phyloP scores from a whole-genome alignment of 164 flowering plant species.

The Umbellularia californica region DNA sequence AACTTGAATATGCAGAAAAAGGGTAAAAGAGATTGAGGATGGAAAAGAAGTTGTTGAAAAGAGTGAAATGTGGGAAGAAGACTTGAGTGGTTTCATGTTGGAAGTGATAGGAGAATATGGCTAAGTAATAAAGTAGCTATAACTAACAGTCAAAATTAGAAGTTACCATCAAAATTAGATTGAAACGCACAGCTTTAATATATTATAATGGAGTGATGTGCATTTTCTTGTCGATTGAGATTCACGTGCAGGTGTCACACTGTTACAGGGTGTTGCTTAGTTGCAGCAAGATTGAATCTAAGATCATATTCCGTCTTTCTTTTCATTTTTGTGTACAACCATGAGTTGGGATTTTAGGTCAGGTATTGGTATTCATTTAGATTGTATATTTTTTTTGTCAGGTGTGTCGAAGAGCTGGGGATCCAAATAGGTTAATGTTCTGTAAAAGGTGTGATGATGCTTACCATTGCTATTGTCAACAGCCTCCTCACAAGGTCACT shows the following conservation, averaged over 20 bases:
- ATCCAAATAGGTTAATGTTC: conserved; percentile 88
- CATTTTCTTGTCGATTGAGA: not conserved
- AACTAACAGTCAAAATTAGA: too few species aligned
- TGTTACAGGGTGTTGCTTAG: not conserved
- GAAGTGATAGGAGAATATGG: too few species aligned
- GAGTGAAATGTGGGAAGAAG: too few species aligned
- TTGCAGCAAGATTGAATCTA: not conserved
- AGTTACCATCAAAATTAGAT: too few species aligned
- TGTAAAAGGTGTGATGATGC: conserved; percentile 98
- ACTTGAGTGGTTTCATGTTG: too few species aligned
- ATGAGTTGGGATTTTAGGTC: not conserved
- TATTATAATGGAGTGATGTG: not conserved
- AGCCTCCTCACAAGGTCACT: conserved; percentile 93
- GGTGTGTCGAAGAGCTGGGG: conserved; percentile 91
- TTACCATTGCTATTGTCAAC: conserved; percentile 95
- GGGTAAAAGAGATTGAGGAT: too few species aligned
- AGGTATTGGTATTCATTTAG: not conserved
- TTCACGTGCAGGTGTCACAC: not conserved
- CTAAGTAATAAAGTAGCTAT: too few species aligned
- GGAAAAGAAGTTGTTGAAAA: too few species aligned
- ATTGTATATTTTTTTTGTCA: conserved; percentile 14
- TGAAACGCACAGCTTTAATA: too few species aligned
- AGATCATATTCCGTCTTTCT: not conserved
- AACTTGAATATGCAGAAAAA: too few species aligned
- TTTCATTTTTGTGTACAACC: not conserved